phyloP scores from a whole-genome alignment of 345 rosid genomes.

The Brassica carinata region DNA sequence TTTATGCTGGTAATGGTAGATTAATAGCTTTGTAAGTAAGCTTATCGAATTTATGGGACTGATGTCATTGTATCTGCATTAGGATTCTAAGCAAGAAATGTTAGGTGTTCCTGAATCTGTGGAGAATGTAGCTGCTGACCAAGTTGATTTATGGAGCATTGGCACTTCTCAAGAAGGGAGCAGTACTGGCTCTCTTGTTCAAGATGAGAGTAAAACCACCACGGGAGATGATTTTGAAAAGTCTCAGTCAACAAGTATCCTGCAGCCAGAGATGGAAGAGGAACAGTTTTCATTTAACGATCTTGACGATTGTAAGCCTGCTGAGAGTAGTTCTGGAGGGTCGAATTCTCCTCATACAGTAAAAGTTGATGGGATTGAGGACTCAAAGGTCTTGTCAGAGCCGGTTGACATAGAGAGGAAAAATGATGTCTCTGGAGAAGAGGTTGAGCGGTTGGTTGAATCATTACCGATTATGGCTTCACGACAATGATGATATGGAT shows the following conservation, averaged over 20 bases:
- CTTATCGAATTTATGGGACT: background rate
- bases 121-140: conserved; percentile 15
- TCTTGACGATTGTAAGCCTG: conserved; percentile 50
- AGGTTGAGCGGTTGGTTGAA: conserved; percentile 47
- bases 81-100: conserved; percentile 35
- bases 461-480: conserved; percentile 71
- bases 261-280: conserved; percentile 56
- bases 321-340: conserved; percentile 29
- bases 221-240: too few species aligned
- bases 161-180: conserved; percentile 33
- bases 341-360: conserved; percentile 34
- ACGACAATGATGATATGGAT: conserved; percentile 35
- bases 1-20: background rate
- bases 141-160: conserved; percentile 31
- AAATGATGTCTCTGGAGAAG: conserved; percentile 37
- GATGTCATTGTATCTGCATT: conserved; percentile 22
- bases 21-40: background rate
- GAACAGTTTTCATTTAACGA: conserved; percentile 76
- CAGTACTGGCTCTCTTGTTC: conserved; percentile 34
- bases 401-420: conserved; percentile 54
- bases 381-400: conserved; percentile 42
- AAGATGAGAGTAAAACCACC: conserved; percentile 28
- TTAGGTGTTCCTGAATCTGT: conserved; percentile 35
- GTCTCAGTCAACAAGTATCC: conserved; percentile 35
- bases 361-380: conserved; percentile 34